A percentile compares a stretch with the other conserved stretches of the same genome.
phyloP scores from a whole-genome alignment of 495 filamentous ascomycete species.

The Ascobolus immersus region DNA sequence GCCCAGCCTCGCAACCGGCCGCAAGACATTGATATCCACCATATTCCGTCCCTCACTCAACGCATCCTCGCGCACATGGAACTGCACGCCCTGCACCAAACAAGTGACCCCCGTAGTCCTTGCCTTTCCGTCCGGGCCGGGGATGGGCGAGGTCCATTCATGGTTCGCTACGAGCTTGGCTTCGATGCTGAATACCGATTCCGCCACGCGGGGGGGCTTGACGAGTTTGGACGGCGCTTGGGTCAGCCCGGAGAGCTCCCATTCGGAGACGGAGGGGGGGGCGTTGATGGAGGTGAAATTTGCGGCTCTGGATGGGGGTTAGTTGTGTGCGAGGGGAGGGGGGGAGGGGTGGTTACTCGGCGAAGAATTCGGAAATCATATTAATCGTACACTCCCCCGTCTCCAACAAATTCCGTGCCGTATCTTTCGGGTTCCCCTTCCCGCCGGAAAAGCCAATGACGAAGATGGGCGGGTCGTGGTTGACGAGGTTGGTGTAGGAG shows the following conservation, averaged over 20 bases:
- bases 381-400: conserved; percentile 61
- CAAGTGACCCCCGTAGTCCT: conserved; percentile 48
- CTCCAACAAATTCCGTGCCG: conserved; percentile 43
- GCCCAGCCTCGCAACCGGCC: conserved; percentile 53
- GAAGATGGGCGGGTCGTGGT: conserved; percentile 79
- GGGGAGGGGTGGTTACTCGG: conserved; percentile 26
- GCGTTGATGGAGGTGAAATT: conserved; percentile 56
- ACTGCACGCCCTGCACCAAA: conserved; percentile 61
- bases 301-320: conserved; percentile 34
- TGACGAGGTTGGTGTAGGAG: conserved; percentile 58
- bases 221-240: conserved; percentile 42
- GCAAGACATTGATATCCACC: conserved; percentile 43
- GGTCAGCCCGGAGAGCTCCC: conserved; percentile 52
- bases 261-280: conserved; percentile 57
- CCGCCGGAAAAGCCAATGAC: conserved; percentile 42
- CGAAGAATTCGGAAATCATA: conserved; percentile 57
- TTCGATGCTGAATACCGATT: conserved; percentile 63
- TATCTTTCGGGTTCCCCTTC: conserved; percentile 43
- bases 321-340: too few relatives aligned
- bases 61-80: conserved; percentile 79
- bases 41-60: conserved; percentile 47
- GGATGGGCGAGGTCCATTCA: conserved; percentile 31
- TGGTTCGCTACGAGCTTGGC: conserved; percentile 35
- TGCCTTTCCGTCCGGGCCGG: too few relatives aligned
- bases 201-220: conserved; percentile 43